Evolutionary conservation across 768 basidiomycete genomes (phyloP).

Genomic region (Lentinus brumalis): DNA sequence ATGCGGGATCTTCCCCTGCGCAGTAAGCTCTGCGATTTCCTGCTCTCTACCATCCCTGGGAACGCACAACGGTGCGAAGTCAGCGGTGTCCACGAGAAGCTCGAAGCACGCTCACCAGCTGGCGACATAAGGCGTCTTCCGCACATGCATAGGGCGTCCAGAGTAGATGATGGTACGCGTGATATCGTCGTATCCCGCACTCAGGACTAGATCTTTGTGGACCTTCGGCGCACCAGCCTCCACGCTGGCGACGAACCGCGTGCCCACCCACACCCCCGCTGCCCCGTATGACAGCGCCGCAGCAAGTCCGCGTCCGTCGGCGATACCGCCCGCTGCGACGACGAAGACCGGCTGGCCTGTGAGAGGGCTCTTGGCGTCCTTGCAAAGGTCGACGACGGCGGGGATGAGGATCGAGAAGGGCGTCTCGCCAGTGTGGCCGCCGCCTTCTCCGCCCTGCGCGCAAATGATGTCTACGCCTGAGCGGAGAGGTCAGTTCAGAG

Average conservation of each 20-base stretch:
- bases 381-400: slow-evolving; percentile 79
- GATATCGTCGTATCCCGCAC: slow-evolving; percentile 76
- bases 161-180: slow-evolving; percentile 72
- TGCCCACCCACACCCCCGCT: slow-evolving; percentile 86
- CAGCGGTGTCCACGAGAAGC: not conserved
- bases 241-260: slow-evolving; percentile 80
- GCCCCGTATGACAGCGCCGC: slow-evolving; percentile 79
- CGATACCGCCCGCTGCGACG: slow-evolving; percentile 84
- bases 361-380: slow-evolving; percentile 65
- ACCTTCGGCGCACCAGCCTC: slow-evolving; percentile 78
- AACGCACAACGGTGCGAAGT: not conserved
- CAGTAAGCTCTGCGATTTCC: slow-evolving; percentile 61
- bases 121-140: slow-evolving; percentile 75
- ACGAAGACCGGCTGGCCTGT: slow-evolving; percentile 78
- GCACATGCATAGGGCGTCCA: slow-evolving; percentile 81
- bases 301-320: slow-evolving; percentile 81
- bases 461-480: slow-evolving; percentile 88
- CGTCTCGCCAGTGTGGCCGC: slow-evolving; percentile 86
- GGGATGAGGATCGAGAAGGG: slow-evolving; percentile 83
- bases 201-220: slow-evolving; percentile 69
- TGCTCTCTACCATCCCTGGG: slow-evolving; percentile 61
- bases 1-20: slow-evolving; percentile 73
- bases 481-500: not conserved
- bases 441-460: slow-evolving; percentile 86
- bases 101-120: slow-evolving; percentile 54